phyloP scores from a whole-genome alignment of 2,329 filamentous ascomycete genomes.

The Paraphoma sp. region DNA sequence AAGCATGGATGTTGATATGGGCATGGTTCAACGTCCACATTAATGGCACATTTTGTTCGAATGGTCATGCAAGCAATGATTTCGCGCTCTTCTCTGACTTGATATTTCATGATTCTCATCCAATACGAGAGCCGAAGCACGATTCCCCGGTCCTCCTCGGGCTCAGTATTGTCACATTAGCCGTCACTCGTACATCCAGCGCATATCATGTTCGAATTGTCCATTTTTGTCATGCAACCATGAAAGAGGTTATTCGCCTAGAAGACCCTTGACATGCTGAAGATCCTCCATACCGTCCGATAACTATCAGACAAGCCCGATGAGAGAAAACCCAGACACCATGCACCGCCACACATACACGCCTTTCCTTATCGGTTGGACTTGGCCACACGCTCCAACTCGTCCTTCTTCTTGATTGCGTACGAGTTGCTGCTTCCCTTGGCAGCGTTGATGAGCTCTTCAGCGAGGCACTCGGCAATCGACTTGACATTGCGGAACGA shows the following conservation, averaged over 20 bases:
- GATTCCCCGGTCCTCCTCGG: too few species aligned
- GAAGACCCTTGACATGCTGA: slow-evolving; percentile 46
- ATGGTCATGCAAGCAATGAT: too few species aligned
- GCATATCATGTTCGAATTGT: slow-evolving; percentile 38
- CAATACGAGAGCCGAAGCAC: background rate
- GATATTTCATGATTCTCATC: background rate
- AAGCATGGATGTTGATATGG: too few species aligned
- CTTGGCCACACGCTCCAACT: slow-evolving; percentile 99
- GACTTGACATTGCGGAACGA: slow-evolving; percentile 99
- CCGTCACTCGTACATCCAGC: slow-evolving; percentile 10
- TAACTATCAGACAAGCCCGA: slow-evolving; percentile 39
- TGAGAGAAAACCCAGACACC: slow-evolving; percentile 44
- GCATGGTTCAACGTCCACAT: too few species aligned
- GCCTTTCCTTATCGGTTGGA: slow-evolving; percentile 89
- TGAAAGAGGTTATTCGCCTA: slow-evolving; percentile 48
- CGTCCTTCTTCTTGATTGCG: slow-evolving; percentile 99
- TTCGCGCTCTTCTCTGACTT: background rate
- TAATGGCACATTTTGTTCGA: too few species aligned
- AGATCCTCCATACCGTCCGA: slow-evolving; percentile 42
- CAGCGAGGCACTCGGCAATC: slow-evolving; percentile 98
- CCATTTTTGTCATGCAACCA: slow-evolving; percentile 50
- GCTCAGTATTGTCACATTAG: background rate
- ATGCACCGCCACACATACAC: slow-evolving; percentile 31
- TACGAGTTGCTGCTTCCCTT: slow-evolving; percentile 99
- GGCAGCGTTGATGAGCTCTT: slow-evolving; percentile 99